A percentile compares a stretch with the other conserved stretches of the same genome.
Conservation (phyloP, 2,329 filamentous ascomycete genomes). For the Chrysosporium keratinophilum region DNA sequence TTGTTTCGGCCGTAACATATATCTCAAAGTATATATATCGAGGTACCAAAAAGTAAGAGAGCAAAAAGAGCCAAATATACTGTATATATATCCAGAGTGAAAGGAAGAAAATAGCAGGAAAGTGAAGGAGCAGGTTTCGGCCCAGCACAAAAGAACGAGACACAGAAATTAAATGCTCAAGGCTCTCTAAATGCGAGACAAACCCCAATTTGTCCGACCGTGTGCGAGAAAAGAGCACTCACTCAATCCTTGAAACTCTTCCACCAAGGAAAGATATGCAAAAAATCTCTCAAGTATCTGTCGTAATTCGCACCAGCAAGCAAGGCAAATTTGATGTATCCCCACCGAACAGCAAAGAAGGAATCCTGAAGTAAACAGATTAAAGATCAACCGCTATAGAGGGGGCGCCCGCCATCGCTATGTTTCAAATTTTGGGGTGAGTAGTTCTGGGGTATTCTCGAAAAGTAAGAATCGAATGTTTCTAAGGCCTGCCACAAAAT, state of each 20-base stretch:
- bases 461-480: not conserved
- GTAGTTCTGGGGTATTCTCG: not conserved
- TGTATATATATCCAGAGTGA: not conserved
- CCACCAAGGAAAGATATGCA: not conserved
- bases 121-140: not conserved
- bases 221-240: not conserved
- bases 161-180: not conserved
- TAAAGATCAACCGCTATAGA: not conserved
- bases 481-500: not conserved
- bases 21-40: slow-evolving; percentile 2
- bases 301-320: not conserved
- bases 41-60: not conserved
- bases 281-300: not conserved
- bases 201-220: not conserved
- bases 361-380: not conserved
- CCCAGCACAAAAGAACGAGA: not conserved
- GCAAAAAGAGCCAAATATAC: not conserved
- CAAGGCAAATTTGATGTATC: not conserved
- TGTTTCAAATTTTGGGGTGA: not conserved
- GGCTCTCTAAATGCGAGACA: slow-evolving; percentile 3
- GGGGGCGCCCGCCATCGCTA: not conserved
- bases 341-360: not conserved
- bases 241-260: not conserved
- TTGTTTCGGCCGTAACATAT: slow-evolving; percentile 3
- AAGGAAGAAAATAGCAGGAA: not conserved